Conservation (phyloP, 1,139 yeast genomes). For the Sugiyamaella xylanicola region DNA sequence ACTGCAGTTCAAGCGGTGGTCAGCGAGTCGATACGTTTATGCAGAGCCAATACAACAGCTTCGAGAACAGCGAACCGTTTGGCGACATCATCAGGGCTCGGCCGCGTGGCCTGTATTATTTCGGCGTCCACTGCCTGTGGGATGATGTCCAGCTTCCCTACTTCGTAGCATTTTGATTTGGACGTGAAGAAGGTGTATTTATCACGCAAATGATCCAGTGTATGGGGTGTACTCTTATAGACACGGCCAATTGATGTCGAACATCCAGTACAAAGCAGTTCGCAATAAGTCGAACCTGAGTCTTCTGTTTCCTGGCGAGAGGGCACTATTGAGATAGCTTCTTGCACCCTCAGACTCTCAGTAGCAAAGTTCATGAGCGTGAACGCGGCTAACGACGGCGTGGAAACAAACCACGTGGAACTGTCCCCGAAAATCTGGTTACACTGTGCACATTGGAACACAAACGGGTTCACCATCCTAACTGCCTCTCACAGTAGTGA, state of each 20-base stretch:
- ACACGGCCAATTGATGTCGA: constrained; percentile 25
- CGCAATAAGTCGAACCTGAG: constrained; percentile 26
- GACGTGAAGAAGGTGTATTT: constrained; percentile 25
- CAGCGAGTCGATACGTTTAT: constrained; percentile 23
- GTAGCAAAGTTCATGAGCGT: constrained; percentile 21
- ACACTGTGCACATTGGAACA: constrained; percentile 28
- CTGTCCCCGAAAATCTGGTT: constrained; percentile 29
- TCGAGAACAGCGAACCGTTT: constrained; percentile 27
- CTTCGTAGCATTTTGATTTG: constrained; percentile 23
- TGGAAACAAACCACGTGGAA: constrained; percentile 26
- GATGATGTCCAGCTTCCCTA: constrained; percentile 22
- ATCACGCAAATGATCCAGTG: constrained; percentile 26
- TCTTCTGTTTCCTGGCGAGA: constrained; percentile 19
- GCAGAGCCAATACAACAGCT: constrained; percentile 24
- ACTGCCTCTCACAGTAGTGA: background rate
- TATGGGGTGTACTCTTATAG: constrained; percentile 25
- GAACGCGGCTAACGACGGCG: constrained; percentile 22
- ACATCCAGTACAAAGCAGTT: constrained; percentile 25
- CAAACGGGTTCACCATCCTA: constrained; percentile 23
- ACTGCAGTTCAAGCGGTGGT: background rate
- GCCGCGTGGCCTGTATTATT: constrained; percentile 20
- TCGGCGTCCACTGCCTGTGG: constrained; percentile 21
- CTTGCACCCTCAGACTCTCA: constrained; percentile 12
- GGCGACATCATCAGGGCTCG: constrained; percentile 27
- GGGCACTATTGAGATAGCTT: constrained; percentile 14